Base-by-base conservation (phyloP, 352 stramenopile species). In the Blastocystis sp. region DNA sequence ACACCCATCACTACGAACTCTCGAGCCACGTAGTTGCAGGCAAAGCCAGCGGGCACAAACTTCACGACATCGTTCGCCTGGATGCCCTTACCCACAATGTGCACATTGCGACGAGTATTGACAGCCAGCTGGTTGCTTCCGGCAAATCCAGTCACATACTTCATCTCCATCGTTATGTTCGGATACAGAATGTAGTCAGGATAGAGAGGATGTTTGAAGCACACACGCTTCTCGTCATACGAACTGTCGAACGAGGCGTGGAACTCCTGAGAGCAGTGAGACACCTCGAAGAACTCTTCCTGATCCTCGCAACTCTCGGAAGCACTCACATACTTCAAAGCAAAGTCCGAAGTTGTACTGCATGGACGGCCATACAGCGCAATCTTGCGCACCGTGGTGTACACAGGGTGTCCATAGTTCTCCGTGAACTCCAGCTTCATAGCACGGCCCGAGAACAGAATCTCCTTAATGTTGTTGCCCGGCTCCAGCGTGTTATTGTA, bases 211-310 rank as follows among this genome's bases (percentile, higher is more conserved):
- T 85, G 73, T 50, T 68, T 66, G 73, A 85, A 85, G 56, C 73
- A 85, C 73, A 85, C 73, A 18, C n/a, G 30, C 73, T 85, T 85
- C 53, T 68, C 73, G 56, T 85, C 73, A 45, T 68, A 85, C 20
- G 20, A 66, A 26, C 50, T 65, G 56, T 85, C 20, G 26, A 85
- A 85, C 39, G 73, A 47, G n/a, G 65, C 9, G 16, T 34, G 45
- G 73, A 85, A 85, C 20, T 53, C 43, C 73, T 85, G 53, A 47
- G 73, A 66, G 47, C 73, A 85, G 30, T 26, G 18, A 9, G 73
- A 85, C 73, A 85, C 73, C 20, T 24, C 5, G 30, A 85, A 68
- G 53, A 66, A 50, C 50, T 85, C 47, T 18, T 26, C 47, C 24
- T 37, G 24, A 16, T 50, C 20, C 24, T 53, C 53, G 56, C 73